Percentiles rank a stretch among this genome's conserved stretches.
These are phyloP conservation scores for Chlamydomonas eustigma DNA, from an alignment of 139 green algal genomes.

Conservation along the genomic window DNA sequence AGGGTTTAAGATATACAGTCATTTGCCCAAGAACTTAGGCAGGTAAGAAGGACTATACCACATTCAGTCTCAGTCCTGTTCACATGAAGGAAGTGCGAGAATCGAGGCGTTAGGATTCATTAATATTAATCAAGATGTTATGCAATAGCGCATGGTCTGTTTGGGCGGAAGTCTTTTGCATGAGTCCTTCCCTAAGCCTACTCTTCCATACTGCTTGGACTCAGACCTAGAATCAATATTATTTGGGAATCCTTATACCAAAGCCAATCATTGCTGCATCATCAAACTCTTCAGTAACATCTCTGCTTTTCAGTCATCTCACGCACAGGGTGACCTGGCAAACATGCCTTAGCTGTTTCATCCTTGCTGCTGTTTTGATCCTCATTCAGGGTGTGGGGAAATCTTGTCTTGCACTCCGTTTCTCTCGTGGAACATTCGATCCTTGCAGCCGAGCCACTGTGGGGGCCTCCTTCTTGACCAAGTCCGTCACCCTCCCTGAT, in stretches of 20 bases:
- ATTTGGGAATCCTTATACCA: background rate
- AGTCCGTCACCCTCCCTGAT: constrained; percentile 53
- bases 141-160: no score
- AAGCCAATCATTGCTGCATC: background rate
- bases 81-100: no score
- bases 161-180: no score
- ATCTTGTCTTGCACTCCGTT: constrained; percentile 88
- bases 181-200: no score
- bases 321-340: background rate
- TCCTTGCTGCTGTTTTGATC: background rate
- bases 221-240: no score
- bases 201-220: no score
- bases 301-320: background rate
- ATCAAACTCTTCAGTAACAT: background rate
- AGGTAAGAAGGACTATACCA: background rate
- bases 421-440: constrained; percentile 85
- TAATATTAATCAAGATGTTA: no score
- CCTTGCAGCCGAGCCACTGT: constrained; percentile 59
- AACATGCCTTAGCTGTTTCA: background rate
- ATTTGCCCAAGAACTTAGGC: background rate
- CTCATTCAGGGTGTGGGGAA: constrained; percentile 73
- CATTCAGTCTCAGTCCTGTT: no score
- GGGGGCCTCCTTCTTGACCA: constrained; percentile 83
- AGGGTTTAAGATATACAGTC: background rate
- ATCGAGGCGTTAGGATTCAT: no score